These are phyloP conservation scores for Noccaea bulbosa DNA, from an alignment of 345 rosid species.

Conservation along the genomic window DNA sequence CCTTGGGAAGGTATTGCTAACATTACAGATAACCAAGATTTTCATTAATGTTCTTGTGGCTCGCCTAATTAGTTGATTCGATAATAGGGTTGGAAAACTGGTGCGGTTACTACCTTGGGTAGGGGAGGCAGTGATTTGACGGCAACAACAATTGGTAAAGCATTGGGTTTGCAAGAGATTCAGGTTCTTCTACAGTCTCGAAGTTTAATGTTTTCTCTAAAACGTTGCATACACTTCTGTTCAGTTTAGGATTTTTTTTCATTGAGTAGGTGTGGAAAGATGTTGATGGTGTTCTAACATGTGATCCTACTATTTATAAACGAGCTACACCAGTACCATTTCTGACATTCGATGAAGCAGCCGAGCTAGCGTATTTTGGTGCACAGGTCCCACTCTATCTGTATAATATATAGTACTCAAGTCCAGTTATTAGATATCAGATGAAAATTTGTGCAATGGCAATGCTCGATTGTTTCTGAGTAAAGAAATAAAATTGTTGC, in stretches of 20 bases:
- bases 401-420: slow-evolving; percentile 18
- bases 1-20: slow-evolving; percentile 81
- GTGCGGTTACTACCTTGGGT: slow-evolving; percentile 94
- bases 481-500: not conserved
- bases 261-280: slow-evolving; percentile 94
- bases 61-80: slow-evolving; percentile 19
- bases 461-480: slow-evolving; percentile 7
- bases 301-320: slow-evolving; percentile 88
- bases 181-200: slow-evolving; percentile 61
- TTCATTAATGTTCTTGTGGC: not conserved
- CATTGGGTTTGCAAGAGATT: slow-evolving; percentile 90
- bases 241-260: slow-evolving; percentile 18
- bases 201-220: not conserved
- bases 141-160: slow-evolving; percentile 97
- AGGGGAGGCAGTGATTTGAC: slow-evolving; percentile 99
- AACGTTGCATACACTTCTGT: slow-evolving; percentile 4
- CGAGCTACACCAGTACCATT: slow-evolving; percentile 81
- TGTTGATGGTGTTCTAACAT: slow-evolving; percentile 98
- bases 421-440: slow-evolving; percentile 1
- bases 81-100: slow-evolving; percentile 87
- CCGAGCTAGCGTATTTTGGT: slow-evolving; percentile 99
- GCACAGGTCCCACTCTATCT: slow-evolving; percentile 67
- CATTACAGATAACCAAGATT: slow-evolving; percentile 18
- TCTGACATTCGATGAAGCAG: slow-evolving; percentile 97
- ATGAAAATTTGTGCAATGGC: slow-evolving; percentile 3